phyloP scores from a whole-genome alignment of 371 early-diverging fungal genomes.

The Sporodiniella umbellata region DNA sequence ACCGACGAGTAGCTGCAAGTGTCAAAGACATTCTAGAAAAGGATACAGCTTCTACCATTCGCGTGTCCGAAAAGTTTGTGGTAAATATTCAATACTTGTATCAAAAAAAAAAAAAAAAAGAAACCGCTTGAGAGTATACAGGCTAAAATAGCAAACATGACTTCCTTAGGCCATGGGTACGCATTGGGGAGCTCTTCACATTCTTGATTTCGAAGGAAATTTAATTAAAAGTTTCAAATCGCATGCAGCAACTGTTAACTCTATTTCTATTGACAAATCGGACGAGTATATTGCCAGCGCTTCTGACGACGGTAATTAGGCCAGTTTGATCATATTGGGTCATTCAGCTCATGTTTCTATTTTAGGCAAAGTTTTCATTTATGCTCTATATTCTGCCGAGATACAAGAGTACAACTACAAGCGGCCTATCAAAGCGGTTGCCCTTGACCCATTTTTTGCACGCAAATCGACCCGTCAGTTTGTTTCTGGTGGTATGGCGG shows the following conservation, averaged over 20 bases:
- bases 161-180: conserved; percentile 95
- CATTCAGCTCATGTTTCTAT: too few relatives aligned
- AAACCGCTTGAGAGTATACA: too few relatives aligned
- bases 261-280: conserved; percentile 77
- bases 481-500: conserved; percentile 90
- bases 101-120: too few relatives aligned
- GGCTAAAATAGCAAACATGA: too few relatives aligned
- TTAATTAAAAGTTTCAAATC: conserved; percentile 73
- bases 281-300: conserved; percentile 90
- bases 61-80: conserved; percentile 80
- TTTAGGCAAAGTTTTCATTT: conserved; percentile 73
- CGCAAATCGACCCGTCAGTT: conserved; percentile 71
- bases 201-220: conserved; percentile 92
- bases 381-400: conserved; percentile 68
- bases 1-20: conserved; percentile 77
- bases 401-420: conserved; percentile 66
- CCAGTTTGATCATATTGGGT: too few relatives aligned
- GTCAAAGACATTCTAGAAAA: conserved; percentile 75
- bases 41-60: conserved; percentile 80
- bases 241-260: conserved; percentile 82
- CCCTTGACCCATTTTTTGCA: conserved; percentile 85
- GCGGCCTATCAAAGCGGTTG: conserved; percentile 87
- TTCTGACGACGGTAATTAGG: conserved; percentile 84
- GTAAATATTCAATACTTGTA: too few relatives aligned
- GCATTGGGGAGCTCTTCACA: conserved; percentile 88